These are phyloP conservation scores for Penicillium sp. DNA, from an alignment of 2,329 filamentous ascomycete genomes.

Conservation along the genomic window DNA sequence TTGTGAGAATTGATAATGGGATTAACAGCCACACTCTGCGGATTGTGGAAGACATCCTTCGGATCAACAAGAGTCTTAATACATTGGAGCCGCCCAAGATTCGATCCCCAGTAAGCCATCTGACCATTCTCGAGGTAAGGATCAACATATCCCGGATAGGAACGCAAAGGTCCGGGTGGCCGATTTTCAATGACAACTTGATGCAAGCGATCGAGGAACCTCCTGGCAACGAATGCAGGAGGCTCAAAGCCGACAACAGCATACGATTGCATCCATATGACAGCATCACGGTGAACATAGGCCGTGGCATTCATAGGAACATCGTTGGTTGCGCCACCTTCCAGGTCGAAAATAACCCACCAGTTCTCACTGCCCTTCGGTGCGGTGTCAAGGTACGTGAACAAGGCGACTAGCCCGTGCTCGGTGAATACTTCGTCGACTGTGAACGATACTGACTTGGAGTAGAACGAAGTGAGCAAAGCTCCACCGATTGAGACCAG, in stretches of 20 bases:
- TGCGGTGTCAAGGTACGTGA: constrained; percentile 54
- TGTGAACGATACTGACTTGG: constrained; percentile 58
- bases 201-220: constrained; percentile 57
- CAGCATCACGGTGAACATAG: constrained; percentile 63
- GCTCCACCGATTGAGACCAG: constrained; percentile 34
- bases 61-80: constrained; percentile 58
- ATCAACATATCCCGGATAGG: constrained; percentile 66
- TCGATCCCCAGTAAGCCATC: constrained; percentile 57
- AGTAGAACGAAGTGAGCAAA: constrained; percentile 54
- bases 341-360: constrained; percentile 63
- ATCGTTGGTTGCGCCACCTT: constrained; percentile 61
- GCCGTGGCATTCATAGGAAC: constrained; percentile 57
- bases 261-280: constrained; percentile 65
- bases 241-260: constrained; percentile 51
- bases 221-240: constrained; percentile 43
- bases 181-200: constrained; percentile 31
- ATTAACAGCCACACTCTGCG: constrained; percentile 47
- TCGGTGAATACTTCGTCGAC: constrained; percentile 50
- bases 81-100: constrained; percentile 48
- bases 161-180: constrained; percentile 44
- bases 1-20: neutral
- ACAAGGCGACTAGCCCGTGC: constrained; percentile 50
- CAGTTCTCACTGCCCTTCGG: constrained; percentile 56
- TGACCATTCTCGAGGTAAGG: constrained; percentile 49
- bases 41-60: constrained; percentile 58